Base-by-base conservation (phyloP, 2,329 filamentous ascomycete species). In the Tolypocladium pustulatum region DNA sequence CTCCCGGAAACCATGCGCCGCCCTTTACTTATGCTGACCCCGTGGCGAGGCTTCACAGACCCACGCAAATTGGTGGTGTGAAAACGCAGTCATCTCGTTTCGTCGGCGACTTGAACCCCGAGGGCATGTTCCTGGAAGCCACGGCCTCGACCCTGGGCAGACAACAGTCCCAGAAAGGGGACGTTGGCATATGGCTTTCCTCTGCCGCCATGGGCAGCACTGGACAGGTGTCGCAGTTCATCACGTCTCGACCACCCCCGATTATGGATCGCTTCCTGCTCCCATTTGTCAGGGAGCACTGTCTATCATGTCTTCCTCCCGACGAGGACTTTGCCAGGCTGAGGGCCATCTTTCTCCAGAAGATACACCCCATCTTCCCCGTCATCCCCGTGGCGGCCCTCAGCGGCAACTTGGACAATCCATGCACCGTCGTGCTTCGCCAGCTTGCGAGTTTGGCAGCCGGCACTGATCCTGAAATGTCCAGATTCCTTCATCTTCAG, bases 101-200 rank as follows among this genome's bases (percentile, higher is more conserved):
- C 58, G 78, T 85, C 41, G 81, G 82, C 22, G 82, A 85, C 64
- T 65, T 84, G 34, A 85, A 83, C 62, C 83, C 82, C 2, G 82
- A 85, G 66, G 79, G 79, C 59, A 80, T 85, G 66, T 82, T 86
- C 58, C 74, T 82, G 63, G 80, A 83, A 62, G 81, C 79, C 1
- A 80, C 79, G 2, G 71, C 71, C 3, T 69, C 71, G 3, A 65
- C 65, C 8, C 69, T 70, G 0, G 57, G 69, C 25, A 66, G 69
- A 5, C 68, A 69, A 13, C 67, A 68, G 0, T 77, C 79, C 0
- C 74, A 78, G 54, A 78, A 78, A 37, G 79, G 79, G 54, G 81
- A 81, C 46, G 75, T 84, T 1, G 82, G 82, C 8, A 77, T 84
- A 22, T 85, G 81, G 80, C 73, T 83, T 17, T 71, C 73, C 2